Evolutionary conservation across 495 filamentous ascomycete genomes (phyloP).

Genomic region (Penicillium canescens): DNA sequence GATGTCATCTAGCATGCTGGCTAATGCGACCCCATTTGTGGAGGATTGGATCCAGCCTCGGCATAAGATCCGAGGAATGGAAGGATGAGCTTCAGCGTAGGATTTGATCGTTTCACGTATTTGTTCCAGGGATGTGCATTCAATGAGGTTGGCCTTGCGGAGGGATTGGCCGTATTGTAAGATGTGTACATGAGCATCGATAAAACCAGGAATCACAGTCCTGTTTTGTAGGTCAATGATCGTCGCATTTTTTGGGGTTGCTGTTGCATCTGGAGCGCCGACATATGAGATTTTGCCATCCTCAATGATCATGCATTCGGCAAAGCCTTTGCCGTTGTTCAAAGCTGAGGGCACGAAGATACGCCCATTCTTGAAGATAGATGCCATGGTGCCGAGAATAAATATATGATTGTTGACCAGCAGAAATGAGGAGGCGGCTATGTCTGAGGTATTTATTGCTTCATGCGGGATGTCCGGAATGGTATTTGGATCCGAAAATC

Average conservation of each 20-base stretch:
- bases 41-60: constrained; percentile 63
- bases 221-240: constrained; percentile 46
- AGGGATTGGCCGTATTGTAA: constrained; percentile 60
- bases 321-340: constrained; percentile 31
- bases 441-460: constrained; percentile 12
- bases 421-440: not conserved
- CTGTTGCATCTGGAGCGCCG: constrained; percentile 38
- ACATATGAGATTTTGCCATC: constrained; percentile 39
- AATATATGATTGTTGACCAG: not conserved
- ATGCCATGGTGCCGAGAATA: constrained; percentile 26
- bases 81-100: constrained; percentile 51
- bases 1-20: constrained; percentile 54
- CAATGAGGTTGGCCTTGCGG: constrained; percentile 54
- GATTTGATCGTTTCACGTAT: constrained; percentile 51
- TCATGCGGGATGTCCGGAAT: constrained; percentile 9
- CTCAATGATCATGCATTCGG: constrained; percentile 39
- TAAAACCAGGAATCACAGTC: constrained; percentile 61
- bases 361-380: constrained; percentile 46
- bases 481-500: not conserved
- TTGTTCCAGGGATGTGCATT: constrained; percentile 53
- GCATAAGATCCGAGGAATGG: constrained; percentile 51
- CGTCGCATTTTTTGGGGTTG: constrained; percentile 28
- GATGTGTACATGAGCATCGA: constrained; percentile 66
- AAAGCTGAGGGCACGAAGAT: constrained; percentile 38
- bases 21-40: constrained; percentile 50